Percentiles rank a stretch among this genome's conserved stretches.
phyloP scores from a whole-genome alignment of 805 yeast genomes.

The Ogataea minuta region DNA sequence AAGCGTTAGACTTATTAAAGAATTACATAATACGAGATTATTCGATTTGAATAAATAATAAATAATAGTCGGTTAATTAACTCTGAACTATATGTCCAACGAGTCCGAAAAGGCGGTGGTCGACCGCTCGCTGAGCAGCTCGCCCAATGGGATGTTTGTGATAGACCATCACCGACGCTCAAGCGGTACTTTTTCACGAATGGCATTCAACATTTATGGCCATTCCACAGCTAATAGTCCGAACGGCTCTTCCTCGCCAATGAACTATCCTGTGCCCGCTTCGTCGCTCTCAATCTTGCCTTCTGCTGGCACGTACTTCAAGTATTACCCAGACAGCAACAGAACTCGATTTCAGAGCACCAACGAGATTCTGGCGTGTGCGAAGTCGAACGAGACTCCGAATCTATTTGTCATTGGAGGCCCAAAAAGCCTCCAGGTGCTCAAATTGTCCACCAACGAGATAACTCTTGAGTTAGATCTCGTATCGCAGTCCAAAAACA shows the following conservation, averaged over 20 bases:
- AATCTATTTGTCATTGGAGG: slow-evolving; percentile 42
- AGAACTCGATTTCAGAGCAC: slow-evolving; percentile 30
- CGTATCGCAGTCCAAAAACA: slow-evolving; percentile 31
- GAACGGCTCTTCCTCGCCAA: slow-evolving; percentile 13
- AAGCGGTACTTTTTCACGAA: slow-evolving; percentile 44
- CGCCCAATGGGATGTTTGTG: slow-evolving; percentile 23
- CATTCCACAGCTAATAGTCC: slow-evolving; percentile 23
- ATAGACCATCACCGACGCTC: slow-evolving; percentile 28
- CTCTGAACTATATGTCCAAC: slow-evolving; percentile 1
- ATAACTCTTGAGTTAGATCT: slow-evolving; percentile 37
- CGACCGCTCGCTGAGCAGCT: slow-evolving; percentile 20
- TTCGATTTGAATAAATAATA: not conserved
- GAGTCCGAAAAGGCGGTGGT: slow-evolving; percentile 3
- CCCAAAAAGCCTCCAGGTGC: slow-evolving; percentile 39
- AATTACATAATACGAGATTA: too few relatives aligned
- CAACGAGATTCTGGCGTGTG: slow-evolving; percentile 36
- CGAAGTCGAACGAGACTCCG: slow-evolving; percentile 34
- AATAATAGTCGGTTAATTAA: not conserved
- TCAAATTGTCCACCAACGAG: slow-evolving; percentile 34
- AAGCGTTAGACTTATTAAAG: too few relatives aligned
- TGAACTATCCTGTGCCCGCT: slow-evolving; percentile 19
- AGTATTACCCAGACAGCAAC: slow-evolving; percentile 21
- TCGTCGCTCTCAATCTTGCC: slow-evolving; percentile 23
- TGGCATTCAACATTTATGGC: slow-evolving; percentile 62
- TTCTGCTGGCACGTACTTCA: slow-evolving; percentile 26